Evolutionary conservation across 768 basidiomycete genomes (phyloP).

Genomic region (Panus rudis): DNA sequence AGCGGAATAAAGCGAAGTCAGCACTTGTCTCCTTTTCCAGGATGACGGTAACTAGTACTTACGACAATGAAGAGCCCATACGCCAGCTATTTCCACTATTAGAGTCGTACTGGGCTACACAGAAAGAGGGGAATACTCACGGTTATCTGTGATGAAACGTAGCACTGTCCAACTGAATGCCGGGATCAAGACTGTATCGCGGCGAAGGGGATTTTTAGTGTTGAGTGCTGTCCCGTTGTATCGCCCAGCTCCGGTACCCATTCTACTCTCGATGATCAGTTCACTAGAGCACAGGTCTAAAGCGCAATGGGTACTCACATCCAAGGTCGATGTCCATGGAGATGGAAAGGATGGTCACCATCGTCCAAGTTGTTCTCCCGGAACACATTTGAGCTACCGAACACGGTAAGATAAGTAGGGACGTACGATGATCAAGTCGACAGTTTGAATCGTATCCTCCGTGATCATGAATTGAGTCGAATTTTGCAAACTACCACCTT

Average conservation of each 20-base stretch:
- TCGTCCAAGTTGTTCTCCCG: constrained; percentile 22
- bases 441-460: constrained; percentile 15
- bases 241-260: constrained; percentile 29
- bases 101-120: no score
- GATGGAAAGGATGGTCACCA: constrained; percentile 30
- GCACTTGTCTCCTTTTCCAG: no score
- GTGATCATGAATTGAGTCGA: constrained; percentile 19
- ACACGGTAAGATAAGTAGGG: not conserved
- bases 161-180: constrained; percentile 31
- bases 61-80: constrained; percentile 43
- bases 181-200: constrained; percentile 36
- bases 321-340: constrained; percentile 28
- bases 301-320: constrained; percentile 6
- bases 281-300: no score
- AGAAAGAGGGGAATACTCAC: not conserved
- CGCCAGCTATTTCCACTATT: no score
- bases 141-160: constrained; percentile 37
- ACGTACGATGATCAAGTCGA: constrained; percentile 19
- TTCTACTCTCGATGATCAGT: constrained; percentile 21
- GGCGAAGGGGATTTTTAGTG: constrained; percentile 28
- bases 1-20: not conserved
- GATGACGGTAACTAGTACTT: constrained; percentile 23
- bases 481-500: constrained; percentile 10
- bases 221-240: constrained; percentile 26
- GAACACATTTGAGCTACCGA: not conserved